Percentiles rank a stretch among this genome's conserved stretches.
Conservation (phyloP, 2,329 filamentous ascomycete species). For the Fusarium dlaminii region DNA sequence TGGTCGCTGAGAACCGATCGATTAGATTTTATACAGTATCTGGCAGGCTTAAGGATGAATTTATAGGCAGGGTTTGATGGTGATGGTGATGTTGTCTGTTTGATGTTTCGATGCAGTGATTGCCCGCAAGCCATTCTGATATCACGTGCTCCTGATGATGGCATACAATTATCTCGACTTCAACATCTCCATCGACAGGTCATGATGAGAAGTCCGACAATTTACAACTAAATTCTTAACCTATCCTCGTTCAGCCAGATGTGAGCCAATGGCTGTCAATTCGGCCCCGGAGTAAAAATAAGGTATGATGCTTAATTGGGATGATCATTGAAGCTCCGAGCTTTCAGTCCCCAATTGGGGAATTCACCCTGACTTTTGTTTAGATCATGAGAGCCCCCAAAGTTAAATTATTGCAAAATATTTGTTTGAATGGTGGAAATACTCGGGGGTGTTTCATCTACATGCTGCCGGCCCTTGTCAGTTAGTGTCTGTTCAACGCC, state of each 20-base stretch:
- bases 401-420: neutral
- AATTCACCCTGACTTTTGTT: conserved; percentile 15
- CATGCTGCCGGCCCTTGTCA: neutral
- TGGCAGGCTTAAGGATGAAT: neutral
- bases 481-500: neutral
- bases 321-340: conserved; percentile 19
- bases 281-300: neutral
- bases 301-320: conserved; percentile 19
- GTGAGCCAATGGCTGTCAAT: neutral
- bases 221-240: neutral
- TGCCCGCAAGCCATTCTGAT: neutral
- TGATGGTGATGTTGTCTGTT: neutral
- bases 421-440: conserved; percentile 37
- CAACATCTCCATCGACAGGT: neutral
- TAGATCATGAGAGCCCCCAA: conserved; percentile 9
- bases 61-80: neutral
- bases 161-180: neutral
- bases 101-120: neutral
- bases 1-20: neutral
- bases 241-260: neutral
- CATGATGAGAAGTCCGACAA: neutral
- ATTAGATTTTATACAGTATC: neutral
- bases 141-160: neutral
- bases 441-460: conserved; percentile 16
- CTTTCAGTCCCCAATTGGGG: neutral